phyloP scores from a whole-genome alignment of 208 protist genomes.

The Wallacemonas sp. region DNA sequence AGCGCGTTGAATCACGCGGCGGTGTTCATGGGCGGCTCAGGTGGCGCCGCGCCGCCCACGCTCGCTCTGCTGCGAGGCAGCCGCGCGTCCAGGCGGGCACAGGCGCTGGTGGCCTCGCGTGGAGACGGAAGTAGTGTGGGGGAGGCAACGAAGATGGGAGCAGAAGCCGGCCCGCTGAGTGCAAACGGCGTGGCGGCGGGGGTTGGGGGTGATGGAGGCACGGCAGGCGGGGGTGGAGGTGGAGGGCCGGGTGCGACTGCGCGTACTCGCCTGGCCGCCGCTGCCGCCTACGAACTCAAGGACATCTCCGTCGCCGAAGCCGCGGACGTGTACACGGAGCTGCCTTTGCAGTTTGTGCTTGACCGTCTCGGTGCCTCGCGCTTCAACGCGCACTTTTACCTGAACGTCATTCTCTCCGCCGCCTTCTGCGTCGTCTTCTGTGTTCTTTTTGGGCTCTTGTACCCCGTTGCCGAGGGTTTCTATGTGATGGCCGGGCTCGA shows the following conservation, averaged over 20 bases:
- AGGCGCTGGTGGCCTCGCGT: background rate
- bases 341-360: slow-evolving; percentile 40
- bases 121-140: background rate
- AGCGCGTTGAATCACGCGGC: slow-evolving; percentile 2
- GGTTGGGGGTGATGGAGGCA: background rate
- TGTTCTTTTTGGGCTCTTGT: slow-evolving; percentile 16
- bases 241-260: background rate
- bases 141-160: background rate
- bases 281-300: background rate
- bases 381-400: slow-evolving; percentile 39
- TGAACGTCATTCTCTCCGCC: slow-evolving; percentile 23
- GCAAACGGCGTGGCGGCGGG: background rate
- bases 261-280: background rate
- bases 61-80: slow-evolving; percentile 8
- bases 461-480: slow-evolving; percentile 13
- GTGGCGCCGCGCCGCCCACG: slow-evolving; percentile 7
- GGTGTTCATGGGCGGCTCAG: background rate
- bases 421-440: slow-evolving; percentile 17
- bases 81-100: background rate
- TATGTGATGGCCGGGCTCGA: slow-evolving; percentile 17
- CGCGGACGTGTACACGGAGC: slow-evolving; percentile 31
- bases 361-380: slow-evolving; percentile 23
- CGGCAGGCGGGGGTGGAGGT: background rate
- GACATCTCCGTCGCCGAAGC: slow-evolving; percentile 26
- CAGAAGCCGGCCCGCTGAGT: background rate